Evolutionary conservation across 257 asterid species (phyloP).

Genomic region (Salvia rosmarinus): DNA sequence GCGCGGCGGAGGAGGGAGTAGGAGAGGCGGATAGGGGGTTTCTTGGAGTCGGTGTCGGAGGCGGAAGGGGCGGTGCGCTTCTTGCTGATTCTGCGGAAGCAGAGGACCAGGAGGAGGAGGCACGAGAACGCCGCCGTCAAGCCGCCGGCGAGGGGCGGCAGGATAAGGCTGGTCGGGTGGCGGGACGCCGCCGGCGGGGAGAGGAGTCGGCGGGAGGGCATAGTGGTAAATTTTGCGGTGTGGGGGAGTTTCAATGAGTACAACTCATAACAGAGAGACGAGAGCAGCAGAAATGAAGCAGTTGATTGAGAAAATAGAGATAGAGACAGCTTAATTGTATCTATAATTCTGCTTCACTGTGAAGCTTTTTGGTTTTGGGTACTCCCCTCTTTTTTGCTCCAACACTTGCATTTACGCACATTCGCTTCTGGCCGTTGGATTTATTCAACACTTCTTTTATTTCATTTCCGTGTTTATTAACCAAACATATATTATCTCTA

Average conservation of each 20-base stretch:
- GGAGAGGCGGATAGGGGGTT: slow-evolving; percentile 79
- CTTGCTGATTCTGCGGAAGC: slow-evolving; percentile 63
- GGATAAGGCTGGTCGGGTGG: slow-evolving; percentile 39
- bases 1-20: slow-evolving; percentile 79
- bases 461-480: background rate
- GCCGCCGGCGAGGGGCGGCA: slow-evolving; percentile 67
- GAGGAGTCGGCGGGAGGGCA: slow-evolving; percentile 81
- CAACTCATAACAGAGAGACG: slow-evolving; percentile 39
- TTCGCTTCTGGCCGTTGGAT: slow-evolving; percentile 20
- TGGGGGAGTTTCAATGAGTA: slow-evolving; percentile 30
- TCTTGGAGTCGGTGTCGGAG: slow-evolving; percentile 72
- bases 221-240: slow-evolving; percentile 35
- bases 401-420: background rate
- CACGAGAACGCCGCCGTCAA: slow-evolving; percentile 65
- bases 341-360: slow-evolving; percentile 25
- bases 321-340: slow-evolving; percentile 24
- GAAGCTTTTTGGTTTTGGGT: slow-evolving; percentile 20
- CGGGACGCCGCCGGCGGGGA: slow-evolving; percentile 45
- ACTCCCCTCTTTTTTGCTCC: background rate
- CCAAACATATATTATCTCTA: too few relatives aligned
- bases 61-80: slow-evolving; percentile 83
- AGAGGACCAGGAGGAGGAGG: slow-evolving; percentile 58
- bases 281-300: slow-evolving; percentile 27
- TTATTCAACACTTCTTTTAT: background rate
- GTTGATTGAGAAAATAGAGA: slow-evolving; percentile 24